Conservation (phyloP, 2,329 filamentous ascomycete genomes). For the Didymella exigua region DNA sequence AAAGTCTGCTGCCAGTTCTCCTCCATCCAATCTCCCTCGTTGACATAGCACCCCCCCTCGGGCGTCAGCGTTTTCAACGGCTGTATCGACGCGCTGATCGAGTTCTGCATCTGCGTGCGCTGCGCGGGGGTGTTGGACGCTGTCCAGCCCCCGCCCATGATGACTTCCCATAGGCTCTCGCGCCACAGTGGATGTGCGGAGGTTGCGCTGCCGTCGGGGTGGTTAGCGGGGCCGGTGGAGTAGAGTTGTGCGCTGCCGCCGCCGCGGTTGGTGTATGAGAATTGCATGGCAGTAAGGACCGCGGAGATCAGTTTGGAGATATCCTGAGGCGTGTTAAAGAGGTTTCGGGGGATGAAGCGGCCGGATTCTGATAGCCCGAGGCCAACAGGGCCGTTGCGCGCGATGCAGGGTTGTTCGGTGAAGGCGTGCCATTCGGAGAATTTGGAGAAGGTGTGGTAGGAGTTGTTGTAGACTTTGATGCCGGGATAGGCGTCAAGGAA, state of each 20-base stretch:
- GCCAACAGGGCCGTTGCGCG: slow-evolving; percentile 44
- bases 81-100: slow-evolving; percentile 38
- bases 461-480: slow-evolving; percentile 39
- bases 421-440: slow-evolving; percentile 42
- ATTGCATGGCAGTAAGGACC: slow-evolving; percentile 41
- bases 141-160: slow-evolving; percentile 43
- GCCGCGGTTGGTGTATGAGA: slow-evolving; percentile 33
- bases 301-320: slow-evolving; percentile 39
- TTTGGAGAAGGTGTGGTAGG: slow-evolving; percentile 39
- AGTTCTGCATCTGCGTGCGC: slow-evolving; percentile 37
- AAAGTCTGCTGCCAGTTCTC: slow-evolving; percentile 45
- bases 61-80: slow-evolving; percentile 44
- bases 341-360: slow-evolving; percentile 40
- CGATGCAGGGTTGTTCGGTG: slow-evolving; percentile 37
- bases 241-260: slow-evolving; percentile 44
- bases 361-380: slow-evolving; percentile 42
- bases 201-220: slow-evolving; percentile 39
- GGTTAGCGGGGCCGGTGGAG: slow-evolving; percentile 42
- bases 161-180: slow-evolving; percentile 42
- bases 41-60: slow-evolving; percentile 45
- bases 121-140: slow-evolving; percentile 21
- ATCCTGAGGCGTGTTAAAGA: slow-evolving; percentile 28
- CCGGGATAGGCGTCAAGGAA: slow-evolving; percentile 42
- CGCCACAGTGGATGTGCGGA: slow-evolving; percentile 43
- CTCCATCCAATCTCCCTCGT: slow-evolving; percentile 46